A percentile compares a stretch with the other conserved stretches of the same genome.
These are phyloP conservation scores for Fusarium siculi DNA, from an alignment of 2,329 filamentous ascomycete genomes.

Conservation along the genomic window DNA sequence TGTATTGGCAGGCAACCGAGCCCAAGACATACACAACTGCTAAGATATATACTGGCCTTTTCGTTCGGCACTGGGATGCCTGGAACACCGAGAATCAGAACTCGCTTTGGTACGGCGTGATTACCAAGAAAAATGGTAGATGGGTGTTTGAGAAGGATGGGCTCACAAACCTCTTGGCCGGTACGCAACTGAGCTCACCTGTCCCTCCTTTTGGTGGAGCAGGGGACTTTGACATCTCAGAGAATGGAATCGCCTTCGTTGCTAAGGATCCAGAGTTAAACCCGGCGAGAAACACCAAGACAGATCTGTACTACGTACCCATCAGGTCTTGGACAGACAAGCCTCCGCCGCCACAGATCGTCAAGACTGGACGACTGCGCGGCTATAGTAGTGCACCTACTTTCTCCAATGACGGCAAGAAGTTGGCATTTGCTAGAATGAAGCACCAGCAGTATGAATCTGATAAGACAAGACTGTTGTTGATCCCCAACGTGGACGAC, in stretches of 20 bases:
- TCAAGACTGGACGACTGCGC: conserved; percentile 65
- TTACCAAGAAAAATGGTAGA: conserved; percentile 58
- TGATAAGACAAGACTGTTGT: conserved; percentile 73
- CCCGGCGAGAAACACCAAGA: conserved; percentile 80
- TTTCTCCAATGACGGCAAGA: conserved; percentile 78
- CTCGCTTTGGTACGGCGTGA: conserved; percentile 76
- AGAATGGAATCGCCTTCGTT: conserved; percentile 75
- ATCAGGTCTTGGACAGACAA: conserved; percentile 69
- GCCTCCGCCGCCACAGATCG: conserved; percentile 61
- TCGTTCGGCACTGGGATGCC: conserved; percentile 86
- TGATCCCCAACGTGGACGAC: conserved; percentile 70
- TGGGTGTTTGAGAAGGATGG: conserved; percentile 57
- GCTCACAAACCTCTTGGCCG: conserved; percentile 72
- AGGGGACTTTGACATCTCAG: conserved; percentile 81
- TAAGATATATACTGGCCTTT: conserved; percentile 78
- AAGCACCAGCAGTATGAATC: conserved; percentile 80
- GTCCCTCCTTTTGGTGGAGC: conserved; percentile 82
- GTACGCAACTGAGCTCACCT: conserved; percentile 70
- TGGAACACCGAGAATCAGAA: conserved; percentile 76
- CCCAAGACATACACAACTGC: conserved; percentile 71
- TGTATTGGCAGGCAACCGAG: conserved; percentile 73
- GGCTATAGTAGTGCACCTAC: conserved; percentile 74
- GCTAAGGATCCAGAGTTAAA: conserved; percentile 78
- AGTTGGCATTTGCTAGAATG: conserved; percentile 84
- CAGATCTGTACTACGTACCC: conserved; percentile 80